Conservation (phyloP, 2,329 filamentous ascomycete genomes). For the Paecilomyces formosus region DNA sequence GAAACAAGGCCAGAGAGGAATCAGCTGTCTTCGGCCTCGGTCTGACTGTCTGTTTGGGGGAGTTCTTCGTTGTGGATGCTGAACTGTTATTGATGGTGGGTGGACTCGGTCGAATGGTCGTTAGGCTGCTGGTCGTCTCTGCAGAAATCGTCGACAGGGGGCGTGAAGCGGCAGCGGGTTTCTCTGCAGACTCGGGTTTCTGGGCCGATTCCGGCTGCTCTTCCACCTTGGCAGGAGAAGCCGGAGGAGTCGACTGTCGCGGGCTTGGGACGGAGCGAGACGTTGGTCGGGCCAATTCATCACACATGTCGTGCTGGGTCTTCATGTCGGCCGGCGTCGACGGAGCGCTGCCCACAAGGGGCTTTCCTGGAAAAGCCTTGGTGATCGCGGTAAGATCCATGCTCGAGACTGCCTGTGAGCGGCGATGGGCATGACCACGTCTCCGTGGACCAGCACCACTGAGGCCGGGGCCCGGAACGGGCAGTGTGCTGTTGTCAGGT, state of each 20-base stretch:
- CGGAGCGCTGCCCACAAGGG: constrained; percentile 54
- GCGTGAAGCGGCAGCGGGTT: constrained; percentile 55
- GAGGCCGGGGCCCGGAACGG: constrained; percentile 26
- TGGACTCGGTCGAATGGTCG: constrained; percentile 61
- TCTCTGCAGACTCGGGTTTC: constrained; percentile 7
- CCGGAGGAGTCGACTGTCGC: constrained; percentile 23
- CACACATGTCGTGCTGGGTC: constrained; percentile 17
- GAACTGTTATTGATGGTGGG: constrained; percentile 53
- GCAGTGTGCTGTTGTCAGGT: constrained; percentile 23
- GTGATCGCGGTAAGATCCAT: constrained; percentile 62
- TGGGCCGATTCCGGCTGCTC: background rate
- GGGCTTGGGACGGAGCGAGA: constrained; percentile 27
- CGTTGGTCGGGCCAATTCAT: constrained; percentile 22
- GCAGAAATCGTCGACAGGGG: constrained; percentile 79
- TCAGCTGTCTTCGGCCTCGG: constrained; percentile 39
- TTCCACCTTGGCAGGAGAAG: constrained; percentile 19
- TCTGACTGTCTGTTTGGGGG: constrained; percentile 14
- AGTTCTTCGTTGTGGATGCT: constrained; percentile 12
- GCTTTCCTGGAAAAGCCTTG: constrained; percentile 32
- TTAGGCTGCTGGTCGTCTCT: constrained; percentile 69
- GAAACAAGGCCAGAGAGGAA: constrained; percentile 26
- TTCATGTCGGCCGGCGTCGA: constrained; percentile 38
- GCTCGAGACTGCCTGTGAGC: constrained; percentile 73
- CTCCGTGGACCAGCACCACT: constrained; percentile 45
- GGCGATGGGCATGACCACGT: constrained; percentile 69